Percentiles rank a stretch among this genome's conserved stretches.
Evolutionary conservation across 2,329 filamentous ascomycete species (phyloP).

Genomic region (Colletotrichum aenigma): DNA sequence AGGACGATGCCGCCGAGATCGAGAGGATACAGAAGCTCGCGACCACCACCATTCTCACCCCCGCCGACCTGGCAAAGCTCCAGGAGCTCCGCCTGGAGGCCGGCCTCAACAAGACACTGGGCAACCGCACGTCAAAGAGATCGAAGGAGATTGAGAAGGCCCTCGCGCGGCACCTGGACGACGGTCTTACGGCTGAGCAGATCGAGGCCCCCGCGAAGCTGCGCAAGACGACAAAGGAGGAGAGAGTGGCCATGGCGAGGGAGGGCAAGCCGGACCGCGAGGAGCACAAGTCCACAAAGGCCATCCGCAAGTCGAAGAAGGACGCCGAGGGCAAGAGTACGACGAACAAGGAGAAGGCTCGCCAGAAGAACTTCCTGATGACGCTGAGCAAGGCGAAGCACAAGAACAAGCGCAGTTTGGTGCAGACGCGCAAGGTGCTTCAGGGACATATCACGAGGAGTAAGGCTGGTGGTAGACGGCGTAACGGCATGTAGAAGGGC

Average conservation of each 20-base stretch:
- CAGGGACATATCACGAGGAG: constrained; percentile 81
- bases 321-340: constrained; percentile 89
- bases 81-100: constrained; percentile 82
- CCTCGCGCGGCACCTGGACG: constrained; percentile 74
- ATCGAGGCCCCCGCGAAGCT: constrained; percentile 87
- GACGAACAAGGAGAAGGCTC: constrained; percentile 95
- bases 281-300: constrained; percentile 86
- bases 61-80: constrained; percentile 93
- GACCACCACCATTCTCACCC: constrained; percentile 93
- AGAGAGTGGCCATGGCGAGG: constrained; percentile 81
- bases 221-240: constrained; percentile 86
- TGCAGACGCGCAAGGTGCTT: constrained; percentile 81
- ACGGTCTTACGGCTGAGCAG: constrained; percentile 86
- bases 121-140: constrained; percentile 31
- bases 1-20: constrained; percentile 47
- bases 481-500: constrained; percentile 54
- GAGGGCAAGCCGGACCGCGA: constrained; percentile 79
- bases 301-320: constrained; percentile 86
- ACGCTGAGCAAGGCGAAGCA: constrained; percentile 93
- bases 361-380: constrained; percentile 99
- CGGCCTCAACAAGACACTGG: constrained; percentile 69
- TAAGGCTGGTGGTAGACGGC: constrained; percentile 82
- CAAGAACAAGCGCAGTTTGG: constrained; percentile 93
- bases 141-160: constrained; percentile 54
- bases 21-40: constrained; percentile 74